Evolutionary conservation across 495 filamentous ascomycete genomes (phyloP).

Genomic region (Alectoria sarmentosa): DNA sequence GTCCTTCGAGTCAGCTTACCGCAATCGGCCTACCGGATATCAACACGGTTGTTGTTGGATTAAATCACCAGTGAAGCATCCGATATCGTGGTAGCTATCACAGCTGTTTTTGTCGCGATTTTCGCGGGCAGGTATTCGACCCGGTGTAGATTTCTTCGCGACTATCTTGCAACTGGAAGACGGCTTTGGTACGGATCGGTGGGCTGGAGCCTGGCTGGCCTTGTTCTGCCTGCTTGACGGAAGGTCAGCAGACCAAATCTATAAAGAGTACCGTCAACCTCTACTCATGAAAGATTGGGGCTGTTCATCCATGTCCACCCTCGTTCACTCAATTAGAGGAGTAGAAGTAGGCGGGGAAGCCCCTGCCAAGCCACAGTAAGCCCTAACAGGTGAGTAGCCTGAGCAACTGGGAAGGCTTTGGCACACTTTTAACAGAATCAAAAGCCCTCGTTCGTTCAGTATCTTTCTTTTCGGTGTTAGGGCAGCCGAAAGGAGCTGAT

Average conservation of each 20-base stretch:
- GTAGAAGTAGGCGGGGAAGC: too few species aligned
- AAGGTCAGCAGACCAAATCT: background rate
- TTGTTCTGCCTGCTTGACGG: background rate
- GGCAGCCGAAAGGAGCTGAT: background rate
- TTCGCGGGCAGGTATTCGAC: background rate
- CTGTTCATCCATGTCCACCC: too few species aligned
- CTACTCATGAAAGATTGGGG: too few species aligned
- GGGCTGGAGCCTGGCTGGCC: background rate
- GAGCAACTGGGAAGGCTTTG: too few species aligned
- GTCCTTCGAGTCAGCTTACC: background rate
- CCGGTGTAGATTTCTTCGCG: background rate
- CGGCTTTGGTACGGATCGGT: background rate
- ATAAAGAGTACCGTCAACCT: too few species aligned
- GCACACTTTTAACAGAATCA: too few species aligned
- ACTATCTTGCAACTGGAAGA: background rate
- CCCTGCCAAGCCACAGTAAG: too few species aligned
- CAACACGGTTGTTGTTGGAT: constrained; percentile 10
- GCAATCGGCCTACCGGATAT: background rate
- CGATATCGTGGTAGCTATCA: constrained; percentile 1
- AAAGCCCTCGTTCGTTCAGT: background rate
- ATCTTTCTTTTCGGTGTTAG: background rate
- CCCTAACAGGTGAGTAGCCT: too few species aligned
- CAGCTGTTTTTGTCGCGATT: background rate
- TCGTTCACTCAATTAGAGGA: too few species aligned
- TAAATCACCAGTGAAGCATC: constrained; percentile 3